Evolutionary conservation across 73 alveolate species (phyloP).

Genomic region (Diophrys appendiculata): DNA sequence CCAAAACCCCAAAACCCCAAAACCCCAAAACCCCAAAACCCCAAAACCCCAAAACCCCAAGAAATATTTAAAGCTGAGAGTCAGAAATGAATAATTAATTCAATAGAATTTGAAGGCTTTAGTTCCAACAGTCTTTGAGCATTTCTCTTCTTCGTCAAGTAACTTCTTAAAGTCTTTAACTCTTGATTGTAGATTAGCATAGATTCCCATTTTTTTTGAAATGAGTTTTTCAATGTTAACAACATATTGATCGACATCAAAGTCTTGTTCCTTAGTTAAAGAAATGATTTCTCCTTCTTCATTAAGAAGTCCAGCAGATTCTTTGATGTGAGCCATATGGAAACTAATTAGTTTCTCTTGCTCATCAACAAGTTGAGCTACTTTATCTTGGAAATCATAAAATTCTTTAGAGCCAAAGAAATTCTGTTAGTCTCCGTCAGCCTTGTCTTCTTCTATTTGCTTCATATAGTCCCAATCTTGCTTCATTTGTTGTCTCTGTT

Average conservation of each 20-base stretch:
- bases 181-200: constrained; percentile 76
- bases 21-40: too few relatives aligned
- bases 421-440: too few relatives aligned
- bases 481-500: neutral
- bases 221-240: constrained; percentile 68
- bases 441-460: neutral
- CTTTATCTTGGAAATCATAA: constrained; percentile 88
- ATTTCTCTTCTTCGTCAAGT: constrained; percentile 13
- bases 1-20: too few relatives aligned
- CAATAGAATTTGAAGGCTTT: neutral
- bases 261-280: constrained; percentile 81
- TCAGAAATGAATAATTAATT: too few relatives aligned
- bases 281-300: constrained; percentile 94
- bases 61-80: too few relatives aligned
- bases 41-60: too few relatives aligned
- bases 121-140: neutral
- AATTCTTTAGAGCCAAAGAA: constrained; percentile 51
- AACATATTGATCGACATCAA: constrained; percentile 91
- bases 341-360: constrained; percentile 86
- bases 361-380: constrained; percentile 84
- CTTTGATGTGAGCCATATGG: constrained; percentile 92
- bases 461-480: neutral
- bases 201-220: constrained; percentile 82
- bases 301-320: constrained; percentile 92
- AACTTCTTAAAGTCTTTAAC: constrained; percentile 81